A percentile compares a stretch with the other conserved stretches of the same genome.
phyloP scores from a whole-genome alignment of 208 protist genomes.

The Trypanosoma congolense region DNA sequence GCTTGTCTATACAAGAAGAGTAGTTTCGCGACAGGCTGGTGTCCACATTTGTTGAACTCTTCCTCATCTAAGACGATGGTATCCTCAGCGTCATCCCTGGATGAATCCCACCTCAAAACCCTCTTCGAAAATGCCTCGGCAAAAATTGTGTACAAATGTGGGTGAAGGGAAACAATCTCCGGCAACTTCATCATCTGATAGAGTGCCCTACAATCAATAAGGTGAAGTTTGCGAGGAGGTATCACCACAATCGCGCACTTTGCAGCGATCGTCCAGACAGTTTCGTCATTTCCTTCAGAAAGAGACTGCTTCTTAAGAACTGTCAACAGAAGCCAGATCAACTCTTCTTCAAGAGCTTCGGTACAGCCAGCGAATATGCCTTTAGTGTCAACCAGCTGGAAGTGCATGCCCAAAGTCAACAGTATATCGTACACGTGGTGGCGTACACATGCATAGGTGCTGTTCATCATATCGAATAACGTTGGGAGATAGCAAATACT shows the following conservation, averaged over 20 bases:
- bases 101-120: slow-evolving; percentile 34
- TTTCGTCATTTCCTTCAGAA: slow-evolving; percentile 50
- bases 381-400: slow-evolving; percentile 80
- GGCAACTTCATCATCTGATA: slow-evolving; percentile 57
- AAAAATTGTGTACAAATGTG: slow-evolving; percentile 45
- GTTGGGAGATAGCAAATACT: slow-evolving; percentile 77
- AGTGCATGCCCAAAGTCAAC: slow-evolving; percentile 69
- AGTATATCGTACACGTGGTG: slow-evolving; percentile 88
- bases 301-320: slow-evolving; percentile 61
- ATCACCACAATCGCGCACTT: slow-evolving; percentile 74
- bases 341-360: slow-evolving; percentile 68
- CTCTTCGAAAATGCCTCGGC: slow-evolving; percentile 59
- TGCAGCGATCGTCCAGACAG: slow-evolving; percentile 61
- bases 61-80: slow-evolving; percentile 19
- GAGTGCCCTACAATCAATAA: slow-evolving; percentile 57
- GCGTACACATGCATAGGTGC: slow-evolving; percentile 83
- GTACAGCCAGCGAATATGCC: slow-evolving; percentile 59
- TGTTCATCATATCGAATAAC: slow-evolving; percentile 75
- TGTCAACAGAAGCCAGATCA: slow-evolving; percentile 70
- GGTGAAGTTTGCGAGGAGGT: slow-evolving; percentile 46
- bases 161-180: slow-evolving; percentile 49
- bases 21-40: slow-evolving; percentile 37
- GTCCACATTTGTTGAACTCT: slow-evolving; percentile 43
- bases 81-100: slow-evolving; percentile 12
- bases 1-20: slow-evolving; percentile 56